phyloP scores from a whole-genome alignment of 1,284 basidiomycete genomes.

The Cryptococcus sp. region DNA sequence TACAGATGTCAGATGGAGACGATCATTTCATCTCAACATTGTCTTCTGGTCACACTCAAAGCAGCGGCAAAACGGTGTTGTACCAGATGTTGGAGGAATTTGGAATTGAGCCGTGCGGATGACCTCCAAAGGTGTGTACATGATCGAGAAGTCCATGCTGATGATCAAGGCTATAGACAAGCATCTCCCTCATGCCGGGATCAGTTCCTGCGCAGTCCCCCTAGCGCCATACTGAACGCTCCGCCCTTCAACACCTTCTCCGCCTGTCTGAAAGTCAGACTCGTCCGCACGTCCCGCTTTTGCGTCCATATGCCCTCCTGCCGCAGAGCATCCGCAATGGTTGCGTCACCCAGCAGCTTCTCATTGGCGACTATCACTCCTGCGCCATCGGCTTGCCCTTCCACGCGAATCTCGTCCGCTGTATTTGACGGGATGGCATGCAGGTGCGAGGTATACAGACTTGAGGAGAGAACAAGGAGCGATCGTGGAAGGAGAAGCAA shows the following conservation, averaged over 20 bases:
- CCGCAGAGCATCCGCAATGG: conserved; percentile 53
- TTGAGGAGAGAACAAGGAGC: conserved; percentile 70
- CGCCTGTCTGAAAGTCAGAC: conserved; percentile 85
- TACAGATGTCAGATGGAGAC: too few relatives aligned
- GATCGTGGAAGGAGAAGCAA: conserved; percentile 81
- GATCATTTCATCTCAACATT: too few relatives aligned
- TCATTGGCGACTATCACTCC: conserved; percentile 62
- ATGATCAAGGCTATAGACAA: background rate
- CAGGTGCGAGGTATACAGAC: conserved; percentile 68
- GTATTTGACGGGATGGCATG: conserved; percentile 69
- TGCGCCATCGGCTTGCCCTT: conserved; percentile 9
- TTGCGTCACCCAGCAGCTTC: conserved; percentile 56
- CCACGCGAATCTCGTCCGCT: conserved; percentile 55
- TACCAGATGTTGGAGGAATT: conserved; percentile 41
- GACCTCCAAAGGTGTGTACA: too few relatives aligned
- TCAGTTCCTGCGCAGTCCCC: conserved; percentile 14
- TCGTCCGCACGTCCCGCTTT: conserved; percentile 65
- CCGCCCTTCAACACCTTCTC: conserved; percentile 61
- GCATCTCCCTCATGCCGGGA: conserved; percentile 6
- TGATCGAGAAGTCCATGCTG: too few relatives aligned
- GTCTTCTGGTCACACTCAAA: background rate
- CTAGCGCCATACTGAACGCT: conserved; percentile 25
- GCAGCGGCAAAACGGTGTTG: conserved; percentile 29
- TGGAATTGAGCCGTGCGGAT: conserved; percentile 18
- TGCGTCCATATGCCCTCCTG: conserved; percentile 59